Conservation (phyloP, 208 protist genomes). For the Angomonas ambiguus region DNA sequence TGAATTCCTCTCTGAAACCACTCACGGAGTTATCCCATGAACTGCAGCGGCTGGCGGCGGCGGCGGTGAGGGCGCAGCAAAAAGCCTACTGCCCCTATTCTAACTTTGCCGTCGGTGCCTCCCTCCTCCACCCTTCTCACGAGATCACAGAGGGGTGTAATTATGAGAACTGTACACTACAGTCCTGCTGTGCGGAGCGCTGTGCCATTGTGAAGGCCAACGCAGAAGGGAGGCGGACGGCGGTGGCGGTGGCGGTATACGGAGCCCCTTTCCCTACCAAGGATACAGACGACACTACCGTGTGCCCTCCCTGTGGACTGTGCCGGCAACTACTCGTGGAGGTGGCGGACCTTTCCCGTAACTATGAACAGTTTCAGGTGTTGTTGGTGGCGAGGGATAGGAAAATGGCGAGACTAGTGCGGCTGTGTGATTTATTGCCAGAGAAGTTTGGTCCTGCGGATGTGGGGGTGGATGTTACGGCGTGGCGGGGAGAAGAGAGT, state of each 20-base stretch:
- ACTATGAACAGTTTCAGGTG: constrained; percentile 62
- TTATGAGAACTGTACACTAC: constrained; percentile 82
- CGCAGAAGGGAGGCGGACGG: constrained; percentile 53
- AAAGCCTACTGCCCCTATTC: constrained; percentile 74
- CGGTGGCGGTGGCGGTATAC: constrained; percentile 76
- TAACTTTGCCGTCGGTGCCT: constrained; percentile 76
- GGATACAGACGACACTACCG: not conserved
- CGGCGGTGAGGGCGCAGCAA: constrained; percentile 46
- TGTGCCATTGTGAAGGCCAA: constrained; percentile 83
- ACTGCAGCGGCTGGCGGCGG: constrained; percentile 30
- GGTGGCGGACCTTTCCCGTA: constrained; percentile 68
- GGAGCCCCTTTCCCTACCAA: constrained; percentile 14
- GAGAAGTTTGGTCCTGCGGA: constrained; percentile 71
- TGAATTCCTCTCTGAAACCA: constrained; percentile 30
- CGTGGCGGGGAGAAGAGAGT: constrained; percentile 12
- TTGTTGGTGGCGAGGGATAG: constrained; percentile 54
- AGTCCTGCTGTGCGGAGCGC: constrained; percentile 78
- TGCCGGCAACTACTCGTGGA: constrained; percentile 82
- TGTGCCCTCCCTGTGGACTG: constrained; percentile 77
- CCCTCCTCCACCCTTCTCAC: constrained; percentile 47
- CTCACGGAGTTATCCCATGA: constrained; percentile 33
- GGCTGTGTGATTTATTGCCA: constrained; percentile 55
- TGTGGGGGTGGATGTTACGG: constrained; percentile 58
- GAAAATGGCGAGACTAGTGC: constrained; percentile 43
- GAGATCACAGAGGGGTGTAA: constrained; percentile 71